Base-by-base conservation (phyloP, 108 stramenopile genomes). In the Nitzschia inconspicua region DNA sequence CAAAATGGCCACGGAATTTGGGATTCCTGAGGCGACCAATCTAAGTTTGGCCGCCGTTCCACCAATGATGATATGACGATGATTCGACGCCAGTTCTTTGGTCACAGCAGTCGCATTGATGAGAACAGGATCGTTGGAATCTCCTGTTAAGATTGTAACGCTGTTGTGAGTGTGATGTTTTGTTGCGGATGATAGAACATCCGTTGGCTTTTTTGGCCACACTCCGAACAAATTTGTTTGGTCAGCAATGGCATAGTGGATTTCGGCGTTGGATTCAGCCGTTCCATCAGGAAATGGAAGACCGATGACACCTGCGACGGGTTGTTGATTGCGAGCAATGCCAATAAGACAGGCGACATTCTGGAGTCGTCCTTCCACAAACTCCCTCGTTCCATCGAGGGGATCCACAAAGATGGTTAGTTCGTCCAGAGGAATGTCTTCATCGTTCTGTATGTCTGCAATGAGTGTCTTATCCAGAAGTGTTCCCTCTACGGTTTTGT, bases 321-420 rank as follows among this genome's bases (percentile, higher is more conserved):
- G 71, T 31, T 66, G 51, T 22, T 72, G 63, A 39, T 84, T 71
- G 18, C 70, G 29, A 18, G 80, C 79, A 57, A 88, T 76, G 3
- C 90, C 90, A 58, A 91, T 80, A 20, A 91, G 61, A 41, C 79
- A 85, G 51, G 80, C 85, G 9, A 83, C 84, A 53, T 85, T 88
- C 36, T 73, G 68, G 24, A 91, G 61, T 3, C 90, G 72, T 20
- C 85, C 85, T 51, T 91, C 86, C 13, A 91, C 86, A 63, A 86
- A 91, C 61, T 91, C 90, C 40, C 90, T 72, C 0, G 90, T 91
- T 13, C 90, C 90, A 58, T 91, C 90, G 41, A 91, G 42, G 3
- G 90, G 86, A 75, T 91, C 90, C 28, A 91, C 87, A 65, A 84
- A 91, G 23, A 91, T 48, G 13, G 57, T 36, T 8, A 77, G 30